phyloP scores from a whole-genome alignment of 176 grass and related monocot species.

The Carex parvula region DNA sequence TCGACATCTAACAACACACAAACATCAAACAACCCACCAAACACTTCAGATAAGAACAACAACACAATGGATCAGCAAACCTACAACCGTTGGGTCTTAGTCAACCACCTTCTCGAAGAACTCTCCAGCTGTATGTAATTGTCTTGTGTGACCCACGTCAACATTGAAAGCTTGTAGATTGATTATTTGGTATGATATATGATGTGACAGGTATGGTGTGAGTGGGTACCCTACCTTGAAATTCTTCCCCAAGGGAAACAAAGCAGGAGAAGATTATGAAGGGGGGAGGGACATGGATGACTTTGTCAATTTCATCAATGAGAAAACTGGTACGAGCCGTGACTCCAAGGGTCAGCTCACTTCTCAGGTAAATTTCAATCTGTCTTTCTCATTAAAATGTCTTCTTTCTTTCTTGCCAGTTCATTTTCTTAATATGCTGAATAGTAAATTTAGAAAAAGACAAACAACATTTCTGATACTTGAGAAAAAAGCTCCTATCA shows the following conservation, averaged over 20 bases:
- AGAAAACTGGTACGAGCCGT: conserved; percentile 76
- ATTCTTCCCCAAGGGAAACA: conserved; percentile 91
- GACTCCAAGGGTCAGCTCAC: conserved; percentile 84
- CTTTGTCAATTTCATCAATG: conserved; percentile 94
- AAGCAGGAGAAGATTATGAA: conserved; percentile 96
- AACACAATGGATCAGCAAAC: too few species aligned
- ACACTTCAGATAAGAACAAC: too few species aligned
- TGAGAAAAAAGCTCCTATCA: neutral
- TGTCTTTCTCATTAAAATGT: neutral
- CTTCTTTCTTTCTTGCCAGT: neutral
- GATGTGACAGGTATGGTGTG: conserved; percentile 69
- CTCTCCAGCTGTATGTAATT: too few species aligned
- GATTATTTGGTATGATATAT: neutral
- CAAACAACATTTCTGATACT: neutral
- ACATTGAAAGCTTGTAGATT: neutral
- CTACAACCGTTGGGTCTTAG: too few species aligned
- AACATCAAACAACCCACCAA: too few species aligned
- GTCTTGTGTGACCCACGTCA: too few species aligned
- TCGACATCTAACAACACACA: too few species aligned
- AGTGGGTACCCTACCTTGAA: conserved; percentile 91
- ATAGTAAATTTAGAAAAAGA: conserved; percentile 9
- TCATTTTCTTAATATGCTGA: neutral
- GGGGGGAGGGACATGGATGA: conserved; percentile 77
- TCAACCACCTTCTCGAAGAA: too few species aligned
- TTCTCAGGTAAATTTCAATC: conserved; percentile 43